Evolutionary conservation across 2,329 filamentous ascomycete genomes (phyloP).

Genomic region (Macroventuria anomochaeta): DNA sequence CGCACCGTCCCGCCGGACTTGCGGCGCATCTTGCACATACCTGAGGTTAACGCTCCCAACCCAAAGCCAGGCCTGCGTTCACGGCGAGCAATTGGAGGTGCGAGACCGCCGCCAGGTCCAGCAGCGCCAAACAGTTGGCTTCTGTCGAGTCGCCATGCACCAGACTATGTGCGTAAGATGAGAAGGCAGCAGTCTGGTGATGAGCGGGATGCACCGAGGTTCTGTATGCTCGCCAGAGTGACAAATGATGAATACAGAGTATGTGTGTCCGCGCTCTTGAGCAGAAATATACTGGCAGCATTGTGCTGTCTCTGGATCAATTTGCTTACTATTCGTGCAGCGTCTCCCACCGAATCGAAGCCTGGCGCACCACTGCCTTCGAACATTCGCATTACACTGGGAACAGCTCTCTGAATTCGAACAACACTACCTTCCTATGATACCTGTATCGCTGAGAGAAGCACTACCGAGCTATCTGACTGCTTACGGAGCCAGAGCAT

Average conservation of each 20-base stretch:
- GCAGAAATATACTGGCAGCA: not conserved
- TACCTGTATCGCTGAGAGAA: conserved; percentile 61
- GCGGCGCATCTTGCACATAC: conserved; percentile 53
- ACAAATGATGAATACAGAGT: conserved; percentile 39
- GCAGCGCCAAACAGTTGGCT: conserved; percentile 57
- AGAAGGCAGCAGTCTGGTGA: conserved; percentile 22
- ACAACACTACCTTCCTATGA: conserved; percentile 58
- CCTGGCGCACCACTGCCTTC: conserved; percentile 60
- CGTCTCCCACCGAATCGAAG: conserved; percentile 46
- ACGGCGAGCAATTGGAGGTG: conserved; percentile 30
- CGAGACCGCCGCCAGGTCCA: conserved; percentile 51
- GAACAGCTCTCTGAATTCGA: conserved; percentile 63
- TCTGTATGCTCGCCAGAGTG: conserved; percentile 34
- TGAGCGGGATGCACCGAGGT: conserved; percentile 17
- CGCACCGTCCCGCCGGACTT: conserved; percentile 55
- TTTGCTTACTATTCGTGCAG: conserved; percentile 33
- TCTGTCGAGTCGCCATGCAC: conserved; percentile 41
- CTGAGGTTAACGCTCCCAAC: conserved; percentile 54
- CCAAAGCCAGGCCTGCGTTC: conserved; percentile 51
- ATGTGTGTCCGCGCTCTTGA: conserved; percentile 5
- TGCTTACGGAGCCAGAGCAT: conserved; percentile 54
- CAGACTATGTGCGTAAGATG: conserved; percentile 23
- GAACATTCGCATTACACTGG: conserved; percentile 64
- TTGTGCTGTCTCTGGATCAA: not conserved
- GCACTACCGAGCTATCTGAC: conserved; percentile 64